phyloP scores from a whole-genome alignment of 2,329 filamentous ascomycete genomes.

The Stemphylium lycopersici region DNA sequence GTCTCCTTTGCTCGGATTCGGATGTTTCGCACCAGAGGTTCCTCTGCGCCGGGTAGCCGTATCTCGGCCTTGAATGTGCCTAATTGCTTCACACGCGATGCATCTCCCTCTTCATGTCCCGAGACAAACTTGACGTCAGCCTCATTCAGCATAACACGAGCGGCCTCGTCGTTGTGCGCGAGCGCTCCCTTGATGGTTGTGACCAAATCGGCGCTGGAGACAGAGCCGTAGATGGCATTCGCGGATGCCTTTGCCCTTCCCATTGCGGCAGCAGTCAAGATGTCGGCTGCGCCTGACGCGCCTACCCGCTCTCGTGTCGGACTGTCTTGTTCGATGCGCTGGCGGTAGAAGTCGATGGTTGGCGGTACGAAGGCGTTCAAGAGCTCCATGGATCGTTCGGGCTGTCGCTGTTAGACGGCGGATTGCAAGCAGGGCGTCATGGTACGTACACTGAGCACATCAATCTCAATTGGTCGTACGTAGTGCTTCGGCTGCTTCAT shows the following conservation, averaged over 20 bases:
- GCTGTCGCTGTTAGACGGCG: slow-evolving; percentile 38
- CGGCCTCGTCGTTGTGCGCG: slow-evolving; percentile 59
- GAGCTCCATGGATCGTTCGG: slow-evolving; percentile 54
- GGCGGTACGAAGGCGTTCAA: slow-evolving; percentile 56
- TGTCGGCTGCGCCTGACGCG: slow-evolving; percentile 44
- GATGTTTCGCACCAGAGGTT: slow-evolving; percentile 40
- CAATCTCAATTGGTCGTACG: slow-evolving; percentile 49
- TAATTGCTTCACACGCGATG: slow-evolving; percentile 58
- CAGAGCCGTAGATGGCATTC: slow-evolving; percentile 59
- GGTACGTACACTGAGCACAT: slow-evolving; percentile 47
- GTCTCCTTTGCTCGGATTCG: slow-evolving; percentile 41
- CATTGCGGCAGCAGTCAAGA: slow-evolving; percentile 45
- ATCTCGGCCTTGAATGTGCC: slow-evolving; percentile 62
- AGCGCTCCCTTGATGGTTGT: slow-evolving; percentile 56
- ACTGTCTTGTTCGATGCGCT: slow-evolving; percentile 50
- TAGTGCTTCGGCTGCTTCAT: slow-evolving; percentile 29
- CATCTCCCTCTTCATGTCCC: slow-evolving; percentile 43
- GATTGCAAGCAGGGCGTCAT: no score
- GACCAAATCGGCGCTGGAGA: slow-evolving; percentile 60
- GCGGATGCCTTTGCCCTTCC: slow-evolving; percentile 33
- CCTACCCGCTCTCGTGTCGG: slow-evolving; percentile 39
- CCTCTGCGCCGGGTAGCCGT: slow-evolving; percentile 54
- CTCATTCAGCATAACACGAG: slow-evolving; percentile 56
- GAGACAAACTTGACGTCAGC: slow-evolving; percentile 59
- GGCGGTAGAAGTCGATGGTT: slow-evolving; percentile 56